Percentiles rank a stretch among this genome's conserved stretches.
These are phyloP conservation scores for Aspergillus coremiiformis DNA, from an alignment of 495 filamentous ascomycete genomes.

Conservation along the genomic window DNA sequence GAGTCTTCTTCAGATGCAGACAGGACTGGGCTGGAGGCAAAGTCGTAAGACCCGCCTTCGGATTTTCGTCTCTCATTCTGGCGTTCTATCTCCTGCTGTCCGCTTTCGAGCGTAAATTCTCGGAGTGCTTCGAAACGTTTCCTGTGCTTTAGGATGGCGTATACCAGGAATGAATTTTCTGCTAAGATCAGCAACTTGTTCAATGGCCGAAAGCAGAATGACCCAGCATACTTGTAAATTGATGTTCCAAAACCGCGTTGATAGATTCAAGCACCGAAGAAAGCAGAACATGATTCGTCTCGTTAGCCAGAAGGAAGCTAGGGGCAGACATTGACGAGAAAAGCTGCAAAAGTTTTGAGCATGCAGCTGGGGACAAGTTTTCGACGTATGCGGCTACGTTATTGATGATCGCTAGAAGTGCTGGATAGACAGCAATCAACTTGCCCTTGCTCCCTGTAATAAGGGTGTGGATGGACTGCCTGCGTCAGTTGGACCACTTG, in stretches of 20 bases:
- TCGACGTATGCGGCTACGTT: constrained; percentile 84
- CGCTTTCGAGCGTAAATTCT: constrained; percentile 90
- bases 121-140: constrained; percentile 84
- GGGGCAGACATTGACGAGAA: constrained; percentile 94
- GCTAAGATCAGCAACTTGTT: constrained; percentile 9
- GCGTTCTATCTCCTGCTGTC: constrained; percentile 85
- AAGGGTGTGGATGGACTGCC: constrained; percentile 81
- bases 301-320: constrained; percentile 89
- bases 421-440: constrained; percentile 86
- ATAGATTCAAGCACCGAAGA: constrained; percentile 81
- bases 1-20: constrained; percentile 65
- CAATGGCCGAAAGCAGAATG: background rate
- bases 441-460: constrained; percentile 90
- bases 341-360: constrained; percentile 77
- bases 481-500: constrained; percentile 24
- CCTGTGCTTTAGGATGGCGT: constrained; percentile 67
- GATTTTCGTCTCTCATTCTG: constrained; percentile 71
- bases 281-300: constrained; percentile 79
- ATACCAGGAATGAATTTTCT: constrained; percentile 83
- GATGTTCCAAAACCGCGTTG: constrained; percentile 87
- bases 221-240: constrained; percentile 62
- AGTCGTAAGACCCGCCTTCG: constrained; percentile 28
- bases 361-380: constrained; percentile 62
- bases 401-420: constrained; percentile 84
- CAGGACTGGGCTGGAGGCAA: constrained; percentile 27